A percentile compares a stretch with the other conserved stretches of the same genome.
These are phyloP conservation scores for Achlya hypogyna DNA, from an alignment of 352 stramenopile species.

Conservation along the genomic window DNA sequence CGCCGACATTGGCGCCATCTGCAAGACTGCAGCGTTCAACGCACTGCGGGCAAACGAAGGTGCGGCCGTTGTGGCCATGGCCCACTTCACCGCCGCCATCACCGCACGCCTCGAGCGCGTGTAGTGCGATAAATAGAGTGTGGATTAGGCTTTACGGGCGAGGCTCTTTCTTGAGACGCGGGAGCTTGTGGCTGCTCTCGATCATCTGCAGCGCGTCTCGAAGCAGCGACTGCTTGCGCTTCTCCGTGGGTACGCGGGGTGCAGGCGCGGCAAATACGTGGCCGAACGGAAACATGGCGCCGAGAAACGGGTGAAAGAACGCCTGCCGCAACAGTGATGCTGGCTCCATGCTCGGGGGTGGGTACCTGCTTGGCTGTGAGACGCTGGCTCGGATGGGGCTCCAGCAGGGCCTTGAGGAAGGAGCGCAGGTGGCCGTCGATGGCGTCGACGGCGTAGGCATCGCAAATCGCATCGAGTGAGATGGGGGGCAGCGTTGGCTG, in stretches of 20 bases:
- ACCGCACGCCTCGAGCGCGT: not conserved
- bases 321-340: slow-evolving; percentile 22
- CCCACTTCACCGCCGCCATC: slow-evolving; percentile 19
- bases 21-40: slow-evolving; percentile 73
- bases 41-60: slow-evolving; percentile 48
- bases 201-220: not conserved
- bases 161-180: not conserved
- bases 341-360: not conserved
- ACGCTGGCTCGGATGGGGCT: slow-evolving; percentile 36
- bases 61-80: not conserved
- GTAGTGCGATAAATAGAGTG: not conserved
- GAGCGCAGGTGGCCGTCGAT: slow-evolving; percentile 30
- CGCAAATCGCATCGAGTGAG: not conserved
- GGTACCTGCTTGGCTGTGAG: slow-evolving; percentile 27
- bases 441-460: not conserved
- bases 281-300: slow-evolving; percentile 38
- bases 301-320: slow-evolving; percentile 57
- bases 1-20: slow-evolving; percentile 55
- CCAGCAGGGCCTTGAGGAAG: slow-evolving; percentile 45
- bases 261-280: slow-evolving; percentile 33
- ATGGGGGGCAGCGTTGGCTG: not conserved
- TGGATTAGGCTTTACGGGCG: not conserved
- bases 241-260: not conserved
- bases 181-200: not conserved
- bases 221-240: not conserved